Conservation (phyloP, 352 stramenopile species). For the Phytophthora tubulina region DNA sequence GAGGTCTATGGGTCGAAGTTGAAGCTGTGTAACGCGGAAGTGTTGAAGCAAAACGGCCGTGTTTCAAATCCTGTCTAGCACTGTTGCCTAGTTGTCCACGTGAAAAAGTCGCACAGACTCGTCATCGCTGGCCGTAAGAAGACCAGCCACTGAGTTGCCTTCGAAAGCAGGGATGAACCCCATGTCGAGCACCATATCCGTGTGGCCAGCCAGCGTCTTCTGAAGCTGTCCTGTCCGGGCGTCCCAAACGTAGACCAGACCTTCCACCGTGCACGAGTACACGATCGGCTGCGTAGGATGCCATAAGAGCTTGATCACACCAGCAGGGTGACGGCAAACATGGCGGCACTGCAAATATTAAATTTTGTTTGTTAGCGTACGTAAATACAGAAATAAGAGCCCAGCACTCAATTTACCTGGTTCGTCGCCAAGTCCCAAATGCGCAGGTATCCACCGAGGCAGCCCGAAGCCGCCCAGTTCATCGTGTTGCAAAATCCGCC, state of each 20-base stretch:
- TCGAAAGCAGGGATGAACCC: constrained; percentile 67
- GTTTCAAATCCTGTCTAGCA: constrained; percentile 16
- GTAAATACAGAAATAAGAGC: not conserved
- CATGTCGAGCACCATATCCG: constrained; percentile 94
- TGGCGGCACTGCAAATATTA: constrained; percentile 73
- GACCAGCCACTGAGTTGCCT: constrained; percentile 48
- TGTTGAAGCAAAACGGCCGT: constrained; percentile 10
- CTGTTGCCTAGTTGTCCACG: constrained; percentile 55
- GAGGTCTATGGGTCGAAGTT: not conserved
- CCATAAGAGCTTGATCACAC: constrained; percentile 93
- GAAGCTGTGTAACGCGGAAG: not conserved
- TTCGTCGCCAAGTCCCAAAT: constrained; percentile 96
- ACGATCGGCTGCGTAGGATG: constrained; percentile 88
- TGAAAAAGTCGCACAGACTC: constrained; percentile 84
- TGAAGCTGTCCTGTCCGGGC: constrained; percentile 86
- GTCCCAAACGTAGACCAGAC: constrained; percentile 93
- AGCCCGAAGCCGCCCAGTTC: constrained; percentile 96
- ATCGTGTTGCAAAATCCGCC: constrained; percentile 95
- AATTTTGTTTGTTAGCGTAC: too few species aligned
- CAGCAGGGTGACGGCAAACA: constrained; percentile 86
- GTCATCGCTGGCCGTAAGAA: constrained; percentile 88
- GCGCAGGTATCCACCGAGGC: constrained; percentile 94
- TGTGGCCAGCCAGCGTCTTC: constrained; percentile 85
- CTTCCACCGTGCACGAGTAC: constrained; percentile 91
- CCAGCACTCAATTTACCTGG: constrained; percentile 50